A percentile compares a stretch with the other conserved stretches of the same genome.
phyloP scores from a whole-genome alignment of 1,139 yeast species.

The Yamadazyma siamensis region DNA sequence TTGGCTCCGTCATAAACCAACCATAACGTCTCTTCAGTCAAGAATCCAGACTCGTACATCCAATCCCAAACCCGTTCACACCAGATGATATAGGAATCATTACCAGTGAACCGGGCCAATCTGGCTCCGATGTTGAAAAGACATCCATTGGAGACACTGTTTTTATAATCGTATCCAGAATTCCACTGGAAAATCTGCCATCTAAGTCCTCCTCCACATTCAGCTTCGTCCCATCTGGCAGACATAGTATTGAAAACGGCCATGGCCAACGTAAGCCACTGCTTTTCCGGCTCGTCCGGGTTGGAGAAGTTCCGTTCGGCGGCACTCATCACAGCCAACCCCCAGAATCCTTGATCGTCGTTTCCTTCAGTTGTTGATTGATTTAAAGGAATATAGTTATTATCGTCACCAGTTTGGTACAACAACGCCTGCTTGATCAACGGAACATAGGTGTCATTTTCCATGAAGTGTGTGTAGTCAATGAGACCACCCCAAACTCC shows the following conservation, averaged over 20 bases:
- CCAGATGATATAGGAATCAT: slow-evolving; percentile 72
- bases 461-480: slow-evolving; percentile 62
- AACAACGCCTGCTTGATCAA: slow-evolving; percentile 56
- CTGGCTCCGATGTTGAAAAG: slow-evolving; percentile 86
- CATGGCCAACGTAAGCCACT: slow-evolving; percentile 73
- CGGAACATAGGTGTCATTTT: slow-evolving; percentile 56
- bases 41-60: slow-evolving; percentile 62
- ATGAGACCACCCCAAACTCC: slow-evolving; percentile 80
- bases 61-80: slow-evolving; percentile 80
- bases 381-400: slow-evolving; percentile 71
- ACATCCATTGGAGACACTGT: slow-evolving; percentile 87
- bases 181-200: slow-evolving; percentile 98
- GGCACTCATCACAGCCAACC: slow-evolving; percentile 76
- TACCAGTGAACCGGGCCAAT: slow-evolving; percentile 77
- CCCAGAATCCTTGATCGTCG: slow-evolving; percentile 95
- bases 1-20: slow-evolving; percentile 78
- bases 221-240: slow-evolving; percentile 71
- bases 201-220: slow-evolving; percentile 86
- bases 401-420: slow-evolving; percentile 63
- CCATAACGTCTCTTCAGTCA: slow-evolving; percentile 46
- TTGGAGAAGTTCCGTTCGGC: slow-evolving; percentile 75
- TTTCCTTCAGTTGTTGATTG: slow-evolving; percentile 82
- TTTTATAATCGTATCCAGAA: slow-evolving; percentile 88
- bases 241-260: slow-evolving; percentile 90
- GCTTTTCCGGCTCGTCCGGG: slow-evolving; percentile 41